These are phyloP conservation scores for Glycine soja DNA, from an alignment of 306 rosid genomes.

Conservation along the genomic window DNA sequence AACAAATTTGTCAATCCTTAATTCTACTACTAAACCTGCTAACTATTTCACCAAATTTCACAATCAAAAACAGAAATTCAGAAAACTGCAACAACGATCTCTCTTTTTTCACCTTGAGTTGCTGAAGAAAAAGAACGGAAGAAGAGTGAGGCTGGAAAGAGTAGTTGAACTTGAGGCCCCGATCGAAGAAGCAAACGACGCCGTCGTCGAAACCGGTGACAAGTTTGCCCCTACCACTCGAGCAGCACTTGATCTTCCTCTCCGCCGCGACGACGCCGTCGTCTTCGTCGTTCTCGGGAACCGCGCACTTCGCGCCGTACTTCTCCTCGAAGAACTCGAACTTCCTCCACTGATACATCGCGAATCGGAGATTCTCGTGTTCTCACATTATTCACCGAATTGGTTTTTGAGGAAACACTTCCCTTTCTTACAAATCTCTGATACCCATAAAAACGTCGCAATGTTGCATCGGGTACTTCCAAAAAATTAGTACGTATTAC, in stretches of 20 bases:
- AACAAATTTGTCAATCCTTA: not conserved
- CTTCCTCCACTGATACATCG: conserved; percentile 96
- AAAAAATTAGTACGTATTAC: too few species aligned
- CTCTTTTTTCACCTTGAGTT: conserved; percentile 71
- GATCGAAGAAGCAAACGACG: conserved; percentile 78
- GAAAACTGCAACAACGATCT: not conserved
- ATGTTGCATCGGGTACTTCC: not conserved
- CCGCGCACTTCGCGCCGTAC: conserved; percentile 67
- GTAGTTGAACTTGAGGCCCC: conserved; percentile 85
- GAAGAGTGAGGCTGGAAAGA: conserved; percentile 88
- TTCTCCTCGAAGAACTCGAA: conserved; percentile 97
- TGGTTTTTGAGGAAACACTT: not conserved
- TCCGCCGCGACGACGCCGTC: conserved; percentile 33
- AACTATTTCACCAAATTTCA: conserved; percentile 24
- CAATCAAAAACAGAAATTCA: not conserved
- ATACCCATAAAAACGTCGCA: not conserved
- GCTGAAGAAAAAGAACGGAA: conserved; percentile 84
- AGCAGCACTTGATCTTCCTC: conserved; percentile 77
- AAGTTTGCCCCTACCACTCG: conserved; percentile 95
- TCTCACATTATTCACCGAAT: conserved; percentile 18
- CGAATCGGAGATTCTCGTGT: conserved; percentile 19
- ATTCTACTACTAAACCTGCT: not conserved
- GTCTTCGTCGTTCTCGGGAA: conserved; percentile 59
- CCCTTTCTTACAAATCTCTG: not conserved
- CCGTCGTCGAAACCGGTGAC: conserved; percentile 91